A percentile compares a stretch with the other conserved stretches of the same genome.
Evolutionary conservation across 164 flowering plant species (phyloP).

Genomic region (Sextonia rubra): DNA sequence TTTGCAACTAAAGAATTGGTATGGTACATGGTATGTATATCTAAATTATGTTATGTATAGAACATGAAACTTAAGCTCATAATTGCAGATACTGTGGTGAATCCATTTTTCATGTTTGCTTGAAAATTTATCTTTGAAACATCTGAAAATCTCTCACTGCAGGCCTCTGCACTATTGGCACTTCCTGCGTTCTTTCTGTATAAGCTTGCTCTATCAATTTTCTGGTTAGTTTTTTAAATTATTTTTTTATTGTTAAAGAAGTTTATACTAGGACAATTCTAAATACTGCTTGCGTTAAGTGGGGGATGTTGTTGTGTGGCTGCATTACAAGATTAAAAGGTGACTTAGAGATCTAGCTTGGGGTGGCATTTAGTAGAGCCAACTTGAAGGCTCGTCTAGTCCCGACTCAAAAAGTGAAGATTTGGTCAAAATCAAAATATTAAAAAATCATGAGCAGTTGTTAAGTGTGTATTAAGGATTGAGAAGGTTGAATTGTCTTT

Average conservation of each 20-base stretch:
- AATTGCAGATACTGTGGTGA: not conserved
- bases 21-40: slow-evolving; percentile 66
- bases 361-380: no score
- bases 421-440: not conserved
- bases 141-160: slow-evolving; percentile 6
- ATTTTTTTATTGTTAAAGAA: no score
- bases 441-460: not conserved
- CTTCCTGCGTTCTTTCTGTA: slow-evolving; percentile 49
- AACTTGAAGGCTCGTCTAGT: not conserved
- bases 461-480: not conserved
- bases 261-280: no score
- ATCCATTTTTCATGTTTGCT: not conserved
- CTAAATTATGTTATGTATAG: not conserved
- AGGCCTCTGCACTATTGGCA: slow-evolving; percentile 87
- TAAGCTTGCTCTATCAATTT: slow-evolving; percentile 33
- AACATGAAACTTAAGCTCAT: no score
- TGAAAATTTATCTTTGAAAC: not conserved
- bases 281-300: no score
- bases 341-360: no score
- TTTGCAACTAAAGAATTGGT: slow-evolving; percentile 76
- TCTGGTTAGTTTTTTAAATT: slow-evolving; percentile 38
- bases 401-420: not conserved
- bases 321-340: no score
- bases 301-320: no score
- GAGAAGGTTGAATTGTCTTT: not conserved